Evolutionary conservation across 2,329 filamentous ascomycete species (phyloP), one percentile per base, ranked within the genome.

Genomic region (Coniella lustricola): DNA sequence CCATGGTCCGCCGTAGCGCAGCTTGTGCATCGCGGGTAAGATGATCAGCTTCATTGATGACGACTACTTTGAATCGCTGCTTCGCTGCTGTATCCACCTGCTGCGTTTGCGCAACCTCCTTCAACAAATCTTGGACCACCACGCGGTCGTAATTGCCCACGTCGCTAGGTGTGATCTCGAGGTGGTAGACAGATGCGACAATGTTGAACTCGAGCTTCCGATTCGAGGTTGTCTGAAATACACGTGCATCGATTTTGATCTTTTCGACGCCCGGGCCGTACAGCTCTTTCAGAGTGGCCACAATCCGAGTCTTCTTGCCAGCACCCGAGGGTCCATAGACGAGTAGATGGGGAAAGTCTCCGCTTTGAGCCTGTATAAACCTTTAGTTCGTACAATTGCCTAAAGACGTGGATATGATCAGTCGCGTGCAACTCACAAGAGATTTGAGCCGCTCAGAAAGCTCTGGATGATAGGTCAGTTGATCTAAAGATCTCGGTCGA

Each of bases 151-250:
- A 96, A 66, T 86, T 95, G 53, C 91, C 93, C 4, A 98, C 93
- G 59, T 98, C 93, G 1, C 89, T 94, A 0, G 93, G 93, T 7
- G 93, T 98, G 62, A 98, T 98, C 67, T 98, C 93, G 59, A 98
- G 84, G 67, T 98, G 93, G 70, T 98, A 98, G 55, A 96, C 83
- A 0, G 91, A 97, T 38, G 90, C 84, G 47, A 98, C 93, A 55
- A 98, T 95, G 71, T 96, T 98, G 79, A 98, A 98, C 70, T 98
- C 93, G 59, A 98, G 84, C 69, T 98, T 98, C 64, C 93, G 89
- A 67, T 95, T 97, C 62, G 85, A 86, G 18, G 82, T 90, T 1
- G 93, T 97, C 68, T 95, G 90, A 72, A 98, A 98, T 51, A 96
- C 86, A 55, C 93, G 87, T 12, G 90, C 88, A 64, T 98, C 93